Conservation (phyloP, 140 eudicot species). For the Bidens hawaiensis region DNA sequence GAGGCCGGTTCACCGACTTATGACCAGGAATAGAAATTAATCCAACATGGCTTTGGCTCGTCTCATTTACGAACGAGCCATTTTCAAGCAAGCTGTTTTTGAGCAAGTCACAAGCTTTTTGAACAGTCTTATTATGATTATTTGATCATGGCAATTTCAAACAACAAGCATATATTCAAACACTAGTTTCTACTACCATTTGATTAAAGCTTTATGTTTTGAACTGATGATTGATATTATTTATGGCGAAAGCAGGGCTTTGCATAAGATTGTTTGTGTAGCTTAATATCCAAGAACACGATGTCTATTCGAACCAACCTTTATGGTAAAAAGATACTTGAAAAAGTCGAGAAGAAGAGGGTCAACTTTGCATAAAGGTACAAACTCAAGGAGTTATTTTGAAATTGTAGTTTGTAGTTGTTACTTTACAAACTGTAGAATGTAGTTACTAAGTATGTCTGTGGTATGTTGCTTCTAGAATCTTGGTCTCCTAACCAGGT, state of each 20-base stretch:
- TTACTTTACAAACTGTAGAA: conserved; percentile 17
- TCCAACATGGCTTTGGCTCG: too few relatives aligned
- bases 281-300: conserved; percentile 31
- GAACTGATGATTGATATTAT: not conserved
- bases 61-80: too few relatives aligned
- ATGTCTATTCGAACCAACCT: conserved; percentile 45
- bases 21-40: too few relatives aligned
- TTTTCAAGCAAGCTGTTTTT: too few relatives aligned
- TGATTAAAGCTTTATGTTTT: too few relatives aligned
- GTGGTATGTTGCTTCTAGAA: conserved; percentile 24
- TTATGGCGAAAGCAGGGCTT: conserved; percentile 39
- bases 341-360: conserved; percentile 41
- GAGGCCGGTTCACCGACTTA: too few relatives aligned
- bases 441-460: conserved; percentile 17
- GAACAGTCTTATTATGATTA: too few relatives aligned
- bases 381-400: conserved; percentile 12
- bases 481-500: conserved; percentile 5
- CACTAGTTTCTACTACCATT: too few relatives aligned
- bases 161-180: not conserved
- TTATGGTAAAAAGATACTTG: conserved; percentile 58
- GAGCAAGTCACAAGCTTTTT: too few relatives aligned
- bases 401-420: conserved; percentile 19
- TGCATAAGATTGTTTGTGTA: conserved; percentile 25
- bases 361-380: conserved; percentile 15
- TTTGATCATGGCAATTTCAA: not conserved